Evolutionary conservation across 345 rosid genomes (phyloP), one percentile per base, ranked within the genome.

Genomic region (Raphanus sativus): DNA sequence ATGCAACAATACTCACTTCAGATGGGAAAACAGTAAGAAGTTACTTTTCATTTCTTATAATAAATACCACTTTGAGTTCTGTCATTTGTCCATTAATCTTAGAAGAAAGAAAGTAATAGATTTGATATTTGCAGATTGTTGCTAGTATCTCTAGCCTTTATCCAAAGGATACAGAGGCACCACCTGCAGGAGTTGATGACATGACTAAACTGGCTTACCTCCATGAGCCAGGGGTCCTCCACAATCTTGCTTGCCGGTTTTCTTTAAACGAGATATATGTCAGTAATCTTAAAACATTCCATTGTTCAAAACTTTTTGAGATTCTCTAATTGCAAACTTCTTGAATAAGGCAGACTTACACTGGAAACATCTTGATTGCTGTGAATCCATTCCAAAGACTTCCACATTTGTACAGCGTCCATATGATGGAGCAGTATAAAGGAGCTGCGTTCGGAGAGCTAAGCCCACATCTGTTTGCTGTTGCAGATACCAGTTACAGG

Each of bases 171-270:
- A 82, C 87, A 36, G 88, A 89, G 75, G 88, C 87, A 0, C 88
- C 87, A 0, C 79, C 89, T 67, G 83, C 85, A 52, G 92, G 90
- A 76, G 92, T 89, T 58, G 88, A 87, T 33, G 92, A 89, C 77
- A 89, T 89, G 89, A 89, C 89, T 29, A 89, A 87, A 74, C 74
- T 87, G 52, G 90, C 92, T 55, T 89, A 85, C 78, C 86, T 89
- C 52, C 89, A 89, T 65, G 92, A 89, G 75, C 89, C 88, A 54
- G 90, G 90, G 76, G 90, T 89, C 71, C 81, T 87, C 54, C 79
- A 88, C 62, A 88, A 88, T 81, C 87, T 88, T 3, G 85, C 75
- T 75, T 81, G 86, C 73, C 86, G 91, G 58, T 88, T 83, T 77
- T 77, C 79, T 15, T 58, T 82, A 33, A 85, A 88, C 71, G 89